A percentile compares a stretch with the other conserved stretches of the same genome.
phyloP scores from a whole-genome alignment of 1,284 basidiomycete species.

The Mycocalia duriaeana region DNA sequence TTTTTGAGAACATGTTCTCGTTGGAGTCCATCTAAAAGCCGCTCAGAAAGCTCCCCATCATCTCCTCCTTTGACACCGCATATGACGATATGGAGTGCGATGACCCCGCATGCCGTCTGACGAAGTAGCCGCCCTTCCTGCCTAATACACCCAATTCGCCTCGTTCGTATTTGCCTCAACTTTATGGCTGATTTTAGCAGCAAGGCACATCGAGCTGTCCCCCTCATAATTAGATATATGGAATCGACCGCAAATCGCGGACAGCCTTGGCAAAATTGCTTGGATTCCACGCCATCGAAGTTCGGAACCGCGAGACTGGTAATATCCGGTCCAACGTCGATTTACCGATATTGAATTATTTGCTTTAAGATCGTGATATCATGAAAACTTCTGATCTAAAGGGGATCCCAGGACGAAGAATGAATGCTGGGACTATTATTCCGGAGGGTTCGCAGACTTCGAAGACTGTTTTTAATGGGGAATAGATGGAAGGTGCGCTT shows the following conservation, averaged over 20 bases:
- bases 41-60: no score
- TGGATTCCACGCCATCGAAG: conserved; percentile 74
- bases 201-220: conserved; percentile 61
- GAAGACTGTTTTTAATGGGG: conserved; percentile 70
- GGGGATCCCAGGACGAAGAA: conserved; percentile 69
- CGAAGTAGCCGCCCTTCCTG: no score
- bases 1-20: no score
- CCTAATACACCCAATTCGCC: no score
- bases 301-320: conserved; percentile 68
- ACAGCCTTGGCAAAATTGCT: conserved; percentile 72
- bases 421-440: conserved; percentile 42
- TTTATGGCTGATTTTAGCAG: conserved; percentile 56
- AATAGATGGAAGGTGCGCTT: conserved; percentile 68
- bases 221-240: no score
- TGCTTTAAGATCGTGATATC: conserved; percentile 68
- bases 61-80: no score
- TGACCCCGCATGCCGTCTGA: no score
- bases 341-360: conserved; percentile 77
- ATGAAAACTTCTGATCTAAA: conserved; percentile 80
- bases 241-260: conserved; percentile 61
- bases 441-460: conserved; percentile 42
- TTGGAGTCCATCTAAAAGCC: no score
- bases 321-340: conserved; percentile 62
- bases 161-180: no score
- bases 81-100: no score